Evolutionary conservation across 495 filamentous ascomycete species (phyloP), one percentile per base, ranked within the genome.

Genomic region (Neurospora sp.): DNA sequence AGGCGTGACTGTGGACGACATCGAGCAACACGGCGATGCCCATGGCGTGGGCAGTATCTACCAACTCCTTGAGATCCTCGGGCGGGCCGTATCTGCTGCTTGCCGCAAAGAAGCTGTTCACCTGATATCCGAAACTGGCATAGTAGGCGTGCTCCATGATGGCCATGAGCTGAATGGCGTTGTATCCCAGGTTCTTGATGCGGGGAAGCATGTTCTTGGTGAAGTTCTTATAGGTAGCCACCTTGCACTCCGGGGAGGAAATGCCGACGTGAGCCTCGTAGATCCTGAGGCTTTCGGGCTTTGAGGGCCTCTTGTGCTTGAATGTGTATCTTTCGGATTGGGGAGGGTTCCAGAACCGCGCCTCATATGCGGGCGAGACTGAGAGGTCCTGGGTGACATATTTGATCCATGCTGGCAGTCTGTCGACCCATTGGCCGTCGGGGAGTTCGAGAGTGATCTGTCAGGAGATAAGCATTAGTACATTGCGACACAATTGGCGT

Each of bases 61-160:
- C 91, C 42, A 99, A 85, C 85, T 98, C 96, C 83, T 97, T 98
- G 78, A 99, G 83, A 72, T 98, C 96, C 78, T 99, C 96, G 0
- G 96, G 96, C 14, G 90, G 88, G 69, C 96, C 96, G 78, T 97
- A 99, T 74, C 96, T 90, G 81, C 94, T 98, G 80, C 94, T 98
- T 1, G 94, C 95, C 45, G 96, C 96, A 78, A 98, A 99, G 87
- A 99, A 98, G 83, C 91, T 97, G 82, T 97, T 98, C 76, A 99
- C 89, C 79, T 99, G 96, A 82, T 99, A 99, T 41, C 96, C 96
- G 77, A 99, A 99, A 76, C 95, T 98, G 74, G 96, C 96, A 81
- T 99, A 99, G 85, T 99, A 99, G 38, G 96, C 95, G 83, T 99
- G 96, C 80, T 99, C 96, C 93, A 98, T 98, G 76, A 99, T 87